Percentiles rank a stretch among this genome's conserved stretches.
Conservation (phyloP, 208 protist species). For the Trypanosoma conorhini region DNA sequence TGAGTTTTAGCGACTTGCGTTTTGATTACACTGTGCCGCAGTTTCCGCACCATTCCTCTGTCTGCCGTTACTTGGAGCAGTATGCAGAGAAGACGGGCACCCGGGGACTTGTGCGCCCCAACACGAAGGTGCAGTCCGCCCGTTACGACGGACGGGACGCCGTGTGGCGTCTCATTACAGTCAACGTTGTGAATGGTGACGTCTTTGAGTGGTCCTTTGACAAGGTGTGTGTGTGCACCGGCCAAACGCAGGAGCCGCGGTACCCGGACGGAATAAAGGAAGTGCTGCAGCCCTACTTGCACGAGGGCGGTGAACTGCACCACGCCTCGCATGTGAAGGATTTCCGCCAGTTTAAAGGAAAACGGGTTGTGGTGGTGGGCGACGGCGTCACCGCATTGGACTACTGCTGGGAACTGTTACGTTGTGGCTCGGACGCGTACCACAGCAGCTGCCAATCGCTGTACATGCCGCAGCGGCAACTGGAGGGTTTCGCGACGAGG, state of each 20-base stretch:
- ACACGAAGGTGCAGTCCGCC: slow-evolving; percentile 86
- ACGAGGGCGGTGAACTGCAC: slow-evolving; percentile 69
- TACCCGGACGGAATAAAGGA: slow-evolving; percentile 57
- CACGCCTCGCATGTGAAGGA: slow-evolving; percentile 87
- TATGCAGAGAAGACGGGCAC: slow-evolving; percentile 73
- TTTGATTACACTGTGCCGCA: slow-evolving; percentile 85
- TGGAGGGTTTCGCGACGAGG: neutral
- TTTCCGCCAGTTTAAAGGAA: slow-evolving; percentile 68
- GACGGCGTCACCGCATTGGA: slow-evolving; percentile 83
- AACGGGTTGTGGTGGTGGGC: slow-evolving; percentile 81
- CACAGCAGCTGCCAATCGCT: slow-evolving; percentile 47
- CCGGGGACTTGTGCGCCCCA: slow-evolving; percentile 73
- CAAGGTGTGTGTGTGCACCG: slow-evolving; percentile 84
- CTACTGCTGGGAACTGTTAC: slow-evolving; percentile 71
- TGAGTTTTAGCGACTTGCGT: slow-evolving; percentile 80
- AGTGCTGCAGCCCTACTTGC: slow-evolving; percentile 41
- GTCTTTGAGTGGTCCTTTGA: slow-evolving; percentile 91
- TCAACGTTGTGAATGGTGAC: slow-evolving; percentile 87
- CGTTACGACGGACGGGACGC: slow-evolving; percentile 43
- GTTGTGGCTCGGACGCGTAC: slow-evolving; percentile 66
- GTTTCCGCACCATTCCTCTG: slow-evolving; percentile 84
- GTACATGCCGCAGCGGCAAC: slow-evolving; percentile 1
- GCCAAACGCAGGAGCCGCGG: slow-evolving; percentile 77
- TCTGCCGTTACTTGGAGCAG: slow-evolving; percentile 75
- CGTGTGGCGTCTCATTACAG: slow-evolving; percentile 81